phyloP scores from a whole-genome alignment of 83 land plant species.

The Larix sibirica region DNA sequence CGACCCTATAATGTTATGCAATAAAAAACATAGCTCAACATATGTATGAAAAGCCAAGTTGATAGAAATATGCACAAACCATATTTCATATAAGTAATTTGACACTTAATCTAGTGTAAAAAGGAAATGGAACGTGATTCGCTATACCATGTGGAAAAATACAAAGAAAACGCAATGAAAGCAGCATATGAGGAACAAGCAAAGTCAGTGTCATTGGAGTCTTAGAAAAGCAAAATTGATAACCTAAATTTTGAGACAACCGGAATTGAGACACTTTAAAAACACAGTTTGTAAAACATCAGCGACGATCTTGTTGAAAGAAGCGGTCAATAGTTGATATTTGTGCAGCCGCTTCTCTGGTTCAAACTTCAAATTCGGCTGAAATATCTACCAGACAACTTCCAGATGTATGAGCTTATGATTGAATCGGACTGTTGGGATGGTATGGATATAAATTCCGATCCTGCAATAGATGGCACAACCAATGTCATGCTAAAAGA shows the following conservation, averaged over 20 bases:
- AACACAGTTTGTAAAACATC: constrained; percentile 58
- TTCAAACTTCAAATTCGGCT: not conserved
- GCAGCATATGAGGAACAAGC: too few relatives aligned
- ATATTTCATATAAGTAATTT: too few relatives aligned
- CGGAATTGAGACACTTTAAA: constrained; percentile 9
- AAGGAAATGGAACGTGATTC: too few relatives aligned
- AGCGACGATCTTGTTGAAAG: constrained; percentile 52
- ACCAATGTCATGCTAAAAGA: not conserved
- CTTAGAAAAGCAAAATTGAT: not conserved
- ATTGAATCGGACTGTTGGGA: not conserved
- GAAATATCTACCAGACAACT: not conserved
- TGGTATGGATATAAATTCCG: not conserved
- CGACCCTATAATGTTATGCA: too few relatives aligned
- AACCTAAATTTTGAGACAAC: not conserved
- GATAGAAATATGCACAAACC: too few relatives aligned
- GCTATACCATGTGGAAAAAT: too few relatives aligned
- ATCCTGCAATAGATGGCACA: not conserved
- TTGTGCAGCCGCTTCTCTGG: constrained; percentile 33
- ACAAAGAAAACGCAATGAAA: too few relatives aligned
- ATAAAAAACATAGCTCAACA: too few relatives aligned
- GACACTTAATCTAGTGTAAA: too few relatives aligned
- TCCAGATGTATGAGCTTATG: not conserved
- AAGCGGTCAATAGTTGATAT: constrained; percentile 59
- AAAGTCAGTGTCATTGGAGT: not conserved
- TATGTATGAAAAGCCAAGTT: too few relatives aligned